Evolutionary conservation across 2,329 filamentous ascomycete genomes (phyloP), one percentile per base, ranked within the genome.

Genomic region (Aspergillus sp.): DNA sequence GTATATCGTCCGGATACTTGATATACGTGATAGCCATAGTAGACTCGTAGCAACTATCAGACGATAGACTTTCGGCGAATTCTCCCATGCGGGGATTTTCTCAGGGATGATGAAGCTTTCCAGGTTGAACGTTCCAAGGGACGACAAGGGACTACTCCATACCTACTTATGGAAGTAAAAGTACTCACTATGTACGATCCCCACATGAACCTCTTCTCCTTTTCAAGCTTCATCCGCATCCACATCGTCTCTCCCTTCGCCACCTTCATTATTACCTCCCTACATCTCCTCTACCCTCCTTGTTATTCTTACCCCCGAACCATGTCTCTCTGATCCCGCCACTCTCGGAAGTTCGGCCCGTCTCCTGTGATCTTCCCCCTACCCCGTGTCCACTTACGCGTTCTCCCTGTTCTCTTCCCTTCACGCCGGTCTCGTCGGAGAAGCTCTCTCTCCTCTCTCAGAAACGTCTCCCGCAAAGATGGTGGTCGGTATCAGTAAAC

Each of bases 401-500:
- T 53, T 48, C 50, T n/a, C 45, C 32, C 52, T 53, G 52, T 51
- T 52, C 47, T 46, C 48, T 56, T 52, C 45, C 36, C 40, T 49
- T 58, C 51, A 45, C 54, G 45, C 47, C 51, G 17, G 30, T 38
- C 17, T 50, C 19, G 22, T 40, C 46, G 36, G 50, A 52, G 13
- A 20, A 16, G 36, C 40, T 13, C 22, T 19, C 17, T 14, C 10
- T 16, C 26, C 22, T 35, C 20, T 36, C 32, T 17, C 44, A 26
- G 26, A 19, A 40, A 35, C 33, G 16, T n/a, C 42, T 33, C 46
- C 41, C 36, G 56, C 54, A 56, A 65, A 40, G 52, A 94, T 92
- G 89, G 82, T 89, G 51, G 81, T 82, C 50, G 80, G 84, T 42
- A 79, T 95, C 71, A 96, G 87, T 80, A 99, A 97, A 82, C 90